phyloP scores from a whole-genome alignment of 257 asterid species.

The Galeopsis tetrahit region DNA sequence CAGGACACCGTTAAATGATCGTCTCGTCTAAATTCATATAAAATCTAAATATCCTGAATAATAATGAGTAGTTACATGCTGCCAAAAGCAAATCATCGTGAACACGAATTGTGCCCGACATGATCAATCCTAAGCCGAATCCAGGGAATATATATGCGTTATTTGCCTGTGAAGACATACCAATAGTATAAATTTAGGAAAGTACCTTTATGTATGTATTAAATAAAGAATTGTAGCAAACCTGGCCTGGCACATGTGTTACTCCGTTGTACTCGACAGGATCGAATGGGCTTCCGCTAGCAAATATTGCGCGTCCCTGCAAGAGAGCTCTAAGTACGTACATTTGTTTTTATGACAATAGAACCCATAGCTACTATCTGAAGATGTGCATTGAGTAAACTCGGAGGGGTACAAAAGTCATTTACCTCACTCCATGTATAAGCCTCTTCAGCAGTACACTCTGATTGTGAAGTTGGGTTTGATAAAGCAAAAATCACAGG shows the following conservation, averaged over 20 bases:
- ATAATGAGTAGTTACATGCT: conserved; percentile 59
- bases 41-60: not conserved
- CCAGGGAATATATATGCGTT: conserved; percentile 98
- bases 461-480: conserved; percentile 92
- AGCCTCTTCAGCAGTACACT: conserved; percentile 97
- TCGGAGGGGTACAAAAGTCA: not conserved
- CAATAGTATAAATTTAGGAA: not conserved
- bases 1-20: not conserved
- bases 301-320: conserved; percentile 85
- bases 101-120: conserved; percentile 91
- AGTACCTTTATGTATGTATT: not conserved
- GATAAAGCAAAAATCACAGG: conserved; percentile 87
- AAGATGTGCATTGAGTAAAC: not conserved
- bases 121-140: conserved; percentile 88
- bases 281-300: conserved; percentile 94
- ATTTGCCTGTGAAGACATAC: conserved; percentile 61
- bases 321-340: not conserved
- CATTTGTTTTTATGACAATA: not conserved
- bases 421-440: conserved; percentile 83
- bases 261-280: conserved; percentile 78
- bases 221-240: conserved; percentile 19
- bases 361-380: not conserved
- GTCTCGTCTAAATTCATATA: not conserved
- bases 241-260: conserved; percentile 84
- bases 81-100: conserved; percentile 86